Evolutionary conservation across 306 rosid species (phyloP), one percentile per base, ranked within the genome.

Genomic region (Rosa multiflora): DNA sequence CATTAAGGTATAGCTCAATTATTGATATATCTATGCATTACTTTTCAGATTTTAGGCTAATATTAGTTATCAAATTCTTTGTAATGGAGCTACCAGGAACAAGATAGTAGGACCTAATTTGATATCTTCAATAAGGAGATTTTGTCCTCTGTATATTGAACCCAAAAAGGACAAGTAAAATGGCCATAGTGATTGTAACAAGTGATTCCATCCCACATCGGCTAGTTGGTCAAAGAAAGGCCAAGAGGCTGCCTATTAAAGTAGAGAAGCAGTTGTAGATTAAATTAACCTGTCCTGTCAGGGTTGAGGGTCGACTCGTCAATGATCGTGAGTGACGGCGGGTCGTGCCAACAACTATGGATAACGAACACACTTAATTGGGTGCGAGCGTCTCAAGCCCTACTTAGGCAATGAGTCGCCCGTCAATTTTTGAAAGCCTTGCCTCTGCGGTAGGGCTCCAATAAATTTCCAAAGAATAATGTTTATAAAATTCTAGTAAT

Each of bases 401-500:
- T 91, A 89, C 93, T 88, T 89, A 32, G 89, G 83, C 67, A 61
- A 15, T 20, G 86, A 79, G 82, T 82, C 42, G 87, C 89, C 86
- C 97, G 94, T 88, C 97, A 91, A 89, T 89, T 91, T 89, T 91
- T 91, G 92, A 80, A 91, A 89, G 93, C 85, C 78, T 71, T 68
- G 72, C 81, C 10, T 0, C 1, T 1, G 0, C 0, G 71, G 79
- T 0, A 47, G 35, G 79, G 71, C 79, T 75, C 58, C 18, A 59
- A 23, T 29, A 29, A 29, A 29, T 29, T 29, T 29, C 29, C 29
- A 29, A 29, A 29, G 1, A 29, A 26, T 26, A 29, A 29, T 29
- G 29, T 29, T 29, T 29, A 29, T 1, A 29, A 29, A 29, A 29
- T 29, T 29, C 29, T 29, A 1, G 29, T 29, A 29, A 29, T 29